phyloP scores from a whole-genome alignment of 148 eudicot genomes.

The Nyssa sinensis region DNA sequence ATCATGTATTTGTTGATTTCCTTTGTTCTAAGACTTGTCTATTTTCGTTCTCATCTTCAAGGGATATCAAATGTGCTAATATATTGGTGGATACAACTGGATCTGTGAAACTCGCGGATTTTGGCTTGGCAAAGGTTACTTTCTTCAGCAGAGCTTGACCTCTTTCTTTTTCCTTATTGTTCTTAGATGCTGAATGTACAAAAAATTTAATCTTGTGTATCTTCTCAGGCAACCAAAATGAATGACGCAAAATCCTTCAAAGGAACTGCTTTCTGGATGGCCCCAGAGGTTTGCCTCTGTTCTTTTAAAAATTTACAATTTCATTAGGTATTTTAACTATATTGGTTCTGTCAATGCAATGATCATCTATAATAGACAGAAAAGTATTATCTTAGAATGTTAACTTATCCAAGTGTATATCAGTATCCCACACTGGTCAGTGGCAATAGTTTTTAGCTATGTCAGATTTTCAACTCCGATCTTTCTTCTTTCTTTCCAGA shows the following conservation, averaged over 20 bases:
- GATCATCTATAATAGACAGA: too few species aligned
- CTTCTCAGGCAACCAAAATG: conserved; percentile 54
- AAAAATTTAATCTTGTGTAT: conserved; percentile 1
- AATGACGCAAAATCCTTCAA: conserved; percentile 86
- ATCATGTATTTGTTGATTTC: neutral
- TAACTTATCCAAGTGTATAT: neutral
- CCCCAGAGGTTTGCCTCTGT: conserved; percentile 62
- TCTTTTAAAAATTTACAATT: conserved; percentile 2
- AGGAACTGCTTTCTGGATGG: conserved; percentile 96
- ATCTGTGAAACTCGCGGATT: conserved; percentile 67
- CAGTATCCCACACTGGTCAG: neutral
- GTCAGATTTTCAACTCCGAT: too few species aligned
- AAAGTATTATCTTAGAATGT: neutral
- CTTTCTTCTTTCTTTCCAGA: neutral
- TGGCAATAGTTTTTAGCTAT: too few species aligned
- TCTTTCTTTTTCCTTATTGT: conserved; percentile 1
- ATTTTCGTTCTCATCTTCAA: conserved; percentile 16
- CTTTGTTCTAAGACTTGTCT: conserved; percentile 7
- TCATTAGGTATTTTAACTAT: neutral
- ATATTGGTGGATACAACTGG: conserved; percentile 62
- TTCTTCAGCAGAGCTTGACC: conserved; percentile 3
- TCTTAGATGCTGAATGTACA: conserved; percentile 1
- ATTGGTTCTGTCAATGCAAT: neutral
- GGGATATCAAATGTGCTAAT: conserved; percentile 73
- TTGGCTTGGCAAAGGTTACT: conserved; percentile 69